These are phyloP conservation scores for Carex sylvatica DNA, from an alignment of 202 grass and related monocot genomes.

Conservation along the genomic window DNA sequence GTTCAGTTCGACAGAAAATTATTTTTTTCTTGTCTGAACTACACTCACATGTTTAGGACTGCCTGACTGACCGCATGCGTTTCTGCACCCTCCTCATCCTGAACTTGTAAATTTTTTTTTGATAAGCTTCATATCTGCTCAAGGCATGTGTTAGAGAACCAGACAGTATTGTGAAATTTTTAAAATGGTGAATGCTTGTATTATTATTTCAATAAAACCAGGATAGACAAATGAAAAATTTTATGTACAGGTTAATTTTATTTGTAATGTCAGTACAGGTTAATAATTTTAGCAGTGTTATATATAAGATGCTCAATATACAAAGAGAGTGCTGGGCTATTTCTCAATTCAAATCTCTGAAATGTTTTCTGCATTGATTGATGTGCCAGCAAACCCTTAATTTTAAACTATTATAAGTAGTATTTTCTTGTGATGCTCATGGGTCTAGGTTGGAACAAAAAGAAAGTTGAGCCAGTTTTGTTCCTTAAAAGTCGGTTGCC, in stretches of 20 bases:
- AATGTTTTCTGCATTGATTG: not conserved
- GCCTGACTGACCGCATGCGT: not conserved
- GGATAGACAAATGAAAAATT: not conserved
- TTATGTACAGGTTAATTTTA: not conserved
- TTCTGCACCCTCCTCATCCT: not conserved
- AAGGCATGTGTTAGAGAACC: not conserved
- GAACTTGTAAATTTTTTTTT: not conserved
- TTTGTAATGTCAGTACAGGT: not conserved
- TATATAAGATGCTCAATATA: not conserved
- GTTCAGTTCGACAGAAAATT: not conserved
- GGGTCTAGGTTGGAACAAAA: not conserved
- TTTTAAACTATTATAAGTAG: not conserved
- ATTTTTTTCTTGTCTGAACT: not conserved
- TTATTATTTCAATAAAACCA: not conserved
- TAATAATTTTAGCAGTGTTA: not conserved
- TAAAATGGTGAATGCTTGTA: not conserved
- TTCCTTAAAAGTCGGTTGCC: not conserved
- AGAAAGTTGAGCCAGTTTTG: not conserved
- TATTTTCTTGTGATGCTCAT: not conserved
- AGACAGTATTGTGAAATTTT: not conserved
- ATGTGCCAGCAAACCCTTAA: not conserved
- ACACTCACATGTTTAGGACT: not conserved
- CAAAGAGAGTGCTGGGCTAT: not conserved
- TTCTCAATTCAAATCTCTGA: constrained; percentile 1
- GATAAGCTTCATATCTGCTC: not conserved